Evolutionary conservation across 495 filamentous ascomycete genomes (phyloP).

Genomic region (Penicillium chermesinum): DNA sequence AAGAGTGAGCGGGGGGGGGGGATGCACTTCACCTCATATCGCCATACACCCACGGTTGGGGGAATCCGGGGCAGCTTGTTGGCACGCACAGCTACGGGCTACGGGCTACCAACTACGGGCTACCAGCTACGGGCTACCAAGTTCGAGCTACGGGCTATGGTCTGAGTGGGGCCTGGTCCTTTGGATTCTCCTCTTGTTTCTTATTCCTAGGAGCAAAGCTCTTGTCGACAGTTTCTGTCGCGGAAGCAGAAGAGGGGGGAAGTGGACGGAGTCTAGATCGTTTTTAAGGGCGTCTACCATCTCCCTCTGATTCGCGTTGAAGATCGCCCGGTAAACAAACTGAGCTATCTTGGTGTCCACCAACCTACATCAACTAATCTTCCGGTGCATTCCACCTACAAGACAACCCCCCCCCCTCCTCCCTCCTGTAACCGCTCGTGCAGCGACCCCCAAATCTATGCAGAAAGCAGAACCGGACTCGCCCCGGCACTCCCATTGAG

Average conservation of each 20-base stretch:
- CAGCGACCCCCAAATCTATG: conserved; percentile 22
- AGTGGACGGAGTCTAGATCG: not conserved
- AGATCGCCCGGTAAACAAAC: too few species aligned
- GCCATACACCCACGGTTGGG: conserved; percentile 3
- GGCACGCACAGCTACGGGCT: too few species aligned
- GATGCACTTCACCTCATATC: conserved; percentile 32
- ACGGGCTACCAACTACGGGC: too few species aligned
- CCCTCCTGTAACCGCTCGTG: conserved; percentile 22
- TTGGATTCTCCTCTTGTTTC: too few species aligned
- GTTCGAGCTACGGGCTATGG: too few species aligned
- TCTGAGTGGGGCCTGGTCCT: too few species aligned
- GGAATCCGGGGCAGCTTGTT: too few species aligned
- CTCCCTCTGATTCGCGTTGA: too few species aligned
- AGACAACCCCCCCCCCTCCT: conserved; percentile 23
- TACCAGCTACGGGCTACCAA: too few species aligned
- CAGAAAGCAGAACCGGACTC: conserved; percentile 20
- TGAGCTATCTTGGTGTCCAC: too few species aligned
- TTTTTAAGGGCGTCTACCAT: not conserved
- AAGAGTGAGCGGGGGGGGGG: conserved; percentile 18
- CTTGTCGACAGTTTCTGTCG: not conserved
- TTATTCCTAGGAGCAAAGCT: too few species aligned
- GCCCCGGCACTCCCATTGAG: conserved; percentile 28
- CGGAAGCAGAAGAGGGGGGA: not conserved
- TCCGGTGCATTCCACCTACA: conserved; percentile 29
- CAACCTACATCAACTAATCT: too few species aligned